A percentile compares a stretch with the other conserved stretches of the same genome.
phyloP scores from a whole-genome alignment of 1,284 basidiomycete species.

The Microbotryum silenes-acaulis region DNA sequence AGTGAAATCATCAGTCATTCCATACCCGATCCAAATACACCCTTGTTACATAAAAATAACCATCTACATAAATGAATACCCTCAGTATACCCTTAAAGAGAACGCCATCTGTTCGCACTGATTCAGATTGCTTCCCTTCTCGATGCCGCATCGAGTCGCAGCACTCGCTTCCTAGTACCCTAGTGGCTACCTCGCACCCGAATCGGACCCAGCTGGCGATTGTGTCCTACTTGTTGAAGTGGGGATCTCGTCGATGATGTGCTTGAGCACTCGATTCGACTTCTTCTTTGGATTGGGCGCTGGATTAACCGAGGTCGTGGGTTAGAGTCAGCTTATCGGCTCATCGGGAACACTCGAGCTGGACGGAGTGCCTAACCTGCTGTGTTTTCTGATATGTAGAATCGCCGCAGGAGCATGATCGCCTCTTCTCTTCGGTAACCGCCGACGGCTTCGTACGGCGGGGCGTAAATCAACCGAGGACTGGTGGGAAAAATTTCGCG shows the following conservation, averaged over 20 bases:
- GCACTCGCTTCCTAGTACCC: too few species aligned
- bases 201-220: too few species aligned
- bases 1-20: too few species aligned
- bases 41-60: too few species aligned
- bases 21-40: too few species aligned
- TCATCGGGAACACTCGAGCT: background rate
- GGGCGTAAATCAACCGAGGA: slow-evolving; percentile 47
- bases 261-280: slow-evolving; percentile 56
- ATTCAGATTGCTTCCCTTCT: too few species aligned
- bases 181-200: too few species aligned
- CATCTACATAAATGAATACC: too few species aligned
- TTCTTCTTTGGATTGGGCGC: slow-evolving; percentile 71
- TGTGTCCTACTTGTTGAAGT: background rate
- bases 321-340: slow-evolving; percentile 11
- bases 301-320: slow-evolving; percentile 37
- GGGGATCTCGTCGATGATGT: slow-evolving; percentile 48
- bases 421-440: slow-evolving; percentile 87
- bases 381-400: slow-evolving; percentile 90
- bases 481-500: slow-evolving; percentile 11
- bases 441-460: slow-evolving; percentile 65
- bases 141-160: too few species aligned
- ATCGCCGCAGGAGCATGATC: slow-evolving; percentile 86
- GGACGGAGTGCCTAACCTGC: slow-evolving; percentile 59
- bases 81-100: too few species aligned
- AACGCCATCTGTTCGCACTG: too few species aligned